phyloP scores from a whole-genome alignment of 2,329 filamentous ascomycete genomes.

The Lasiodiplodia hormozganensis region DNA sequence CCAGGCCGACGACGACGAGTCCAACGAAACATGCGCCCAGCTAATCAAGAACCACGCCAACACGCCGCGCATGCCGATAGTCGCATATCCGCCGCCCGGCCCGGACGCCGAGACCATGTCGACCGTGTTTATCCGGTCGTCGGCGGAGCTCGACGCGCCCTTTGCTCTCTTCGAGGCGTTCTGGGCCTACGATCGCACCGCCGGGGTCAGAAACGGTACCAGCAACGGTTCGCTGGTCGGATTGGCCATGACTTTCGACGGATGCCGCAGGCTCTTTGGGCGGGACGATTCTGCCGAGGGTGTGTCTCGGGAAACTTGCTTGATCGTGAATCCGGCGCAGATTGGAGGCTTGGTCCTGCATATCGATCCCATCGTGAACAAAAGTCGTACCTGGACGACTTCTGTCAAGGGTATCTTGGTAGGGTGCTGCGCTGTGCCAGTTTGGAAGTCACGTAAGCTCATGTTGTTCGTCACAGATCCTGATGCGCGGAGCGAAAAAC shows the following conservation, averaged over 20 bases:
- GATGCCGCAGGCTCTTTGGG: not conserved
- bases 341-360: not conserved
- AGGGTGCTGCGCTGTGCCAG: not conserved
- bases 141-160: not conserved
- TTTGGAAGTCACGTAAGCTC: not conserved
- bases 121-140: not conserved
- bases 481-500: not conserved
- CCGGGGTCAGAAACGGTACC: no score
- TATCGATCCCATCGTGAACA: not conserved
- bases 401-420: not conserved
- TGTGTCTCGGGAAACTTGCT: not conserved
- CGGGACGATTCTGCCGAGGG: not conserved
- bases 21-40: not conserved
- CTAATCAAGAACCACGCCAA: not conserved
- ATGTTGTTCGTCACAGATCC: not conserved
- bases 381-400: not conserved
- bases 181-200: not conserved
- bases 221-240: not conserved
- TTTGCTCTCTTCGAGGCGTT: not conserved
- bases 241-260: not conserved
- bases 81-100: not conserved
- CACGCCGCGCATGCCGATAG: not conserved
- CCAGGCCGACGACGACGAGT: not conserved
- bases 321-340: no score
- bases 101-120: not conserved